Evolutionary conservation across 805 yeast species (phyloP).

Genomic region (Kuraishia floccosa): DNA sequence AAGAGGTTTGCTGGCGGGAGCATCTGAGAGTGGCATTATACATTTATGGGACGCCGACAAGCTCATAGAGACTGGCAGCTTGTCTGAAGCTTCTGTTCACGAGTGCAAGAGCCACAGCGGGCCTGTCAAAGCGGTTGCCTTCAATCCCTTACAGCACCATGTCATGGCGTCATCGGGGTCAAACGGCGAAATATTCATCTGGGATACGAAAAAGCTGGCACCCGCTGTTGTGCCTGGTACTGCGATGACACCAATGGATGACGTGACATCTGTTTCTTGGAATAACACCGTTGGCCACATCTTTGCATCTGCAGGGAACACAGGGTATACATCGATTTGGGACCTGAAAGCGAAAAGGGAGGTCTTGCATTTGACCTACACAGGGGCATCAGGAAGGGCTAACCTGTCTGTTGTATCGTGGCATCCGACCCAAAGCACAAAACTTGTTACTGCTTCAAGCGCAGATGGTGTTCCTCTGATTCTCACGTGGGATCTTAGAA

Average conservation of each 20-base stretch:
- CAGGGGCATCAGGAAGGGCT: constrained; percentile 46
- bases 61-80: constrained; percentile 28
- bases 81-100: constrained; percentile 34
- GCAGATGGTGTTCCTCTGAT: constrained; percentile 72
- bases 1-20: constrained; percentile 68
- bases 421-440: constrained; percentile 89
- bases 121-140: constrained; percentile 60
- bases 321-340: constrained; percentile 89
- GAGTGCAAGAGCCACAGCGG: constrained; percentile 52
- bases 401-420: constrained; percentile 78
- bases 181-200: constrained; percentile 79
- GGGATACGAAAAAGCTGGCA: constrained; percentile 71
- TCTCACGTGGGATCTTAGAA: constrained; percentile 88
- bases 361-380: constrained; percentile 73
- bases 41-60: constrained; percentile 65
- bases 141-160: constrained; percentile 64
- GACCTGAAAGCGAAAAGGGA: constrained; percentile 82
- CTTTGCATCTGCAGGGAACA: constrained; percentile 79
- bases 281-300: constrained; percentile 75
- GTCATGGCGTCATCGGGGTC: constrained; percentile 80
- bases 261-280: constrained; percentile 79
- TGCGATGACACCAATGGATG: constrained; percentile 72
- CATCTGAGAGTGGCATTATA: constrained; percentile 72
- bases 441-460: constrained; percentile 79
- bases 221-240: constrained; percentile 57